These are phyloP conservation scores for Citrullus amarus DNA, from an alignment of 306 rosid genomes.

Conservation along the genomic window DNA sequence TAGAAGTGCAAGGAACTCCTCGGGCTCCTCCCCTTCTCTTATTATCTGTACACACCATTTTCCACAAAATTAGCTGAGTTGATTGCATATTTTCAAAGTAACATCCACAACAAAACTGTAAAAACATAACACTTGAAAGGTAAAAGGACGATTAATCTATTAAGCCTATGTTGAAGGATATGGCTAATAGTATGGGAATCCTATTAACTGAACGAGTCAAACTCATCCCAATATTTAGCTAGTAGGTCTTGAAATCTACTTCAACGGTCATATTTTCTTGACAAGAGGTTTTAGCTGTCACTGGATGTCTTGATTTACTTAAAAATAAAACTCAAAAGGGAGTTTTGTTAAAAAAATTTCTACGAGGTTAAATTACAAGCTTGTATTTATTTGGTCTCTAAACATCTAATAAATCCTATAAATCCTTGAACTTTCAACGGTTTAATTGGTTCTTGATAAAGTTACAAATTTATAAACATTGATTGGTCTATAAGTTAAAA, in stretches of 20 bases:
- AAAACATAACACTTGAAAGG: background rate
- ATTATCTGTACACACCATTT: constrained; percentile 23
- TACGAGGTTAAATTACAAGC: too few species aligned
- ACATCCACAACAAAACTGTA: background rate
- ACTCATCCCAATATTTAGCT: background rate
- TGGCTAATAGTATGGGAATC: background rate
- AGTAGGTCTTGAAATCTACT: background rate
- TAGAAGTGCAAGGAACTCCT: constrained; percentile 26
- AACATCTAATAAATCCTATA: too few species aligned
- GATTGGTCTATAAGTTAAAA: too few species aligned
- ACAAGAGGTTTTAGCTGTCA: background rate
- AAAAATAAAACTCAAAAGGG: background rate
- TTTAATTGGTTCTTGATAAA: too few species aligned
- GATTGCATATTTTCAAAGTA: background rate
- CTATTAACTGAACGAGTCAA: background rate
- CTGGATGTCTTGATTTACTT: background rate
- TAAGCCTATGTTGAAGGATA: background rate
- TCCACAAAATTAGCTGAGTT: background rate
- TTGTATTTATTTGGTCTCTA: too few species aligned
- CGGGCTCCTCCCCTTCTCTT: constrained; percentile 39
- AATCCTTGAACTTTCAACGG: too few species aligned
- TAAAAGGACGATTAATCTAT: background rate
- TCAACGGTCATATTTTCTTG: background rate
- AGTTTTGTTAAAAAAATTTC: too few species aligned
- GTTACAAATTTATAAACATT: too few species aligned